Evolutionary conservation across 2,329 filamentous ascomycete genomes (phyloP).

Genomic region (Phaeosphaeriaceae sp.): DNA sequence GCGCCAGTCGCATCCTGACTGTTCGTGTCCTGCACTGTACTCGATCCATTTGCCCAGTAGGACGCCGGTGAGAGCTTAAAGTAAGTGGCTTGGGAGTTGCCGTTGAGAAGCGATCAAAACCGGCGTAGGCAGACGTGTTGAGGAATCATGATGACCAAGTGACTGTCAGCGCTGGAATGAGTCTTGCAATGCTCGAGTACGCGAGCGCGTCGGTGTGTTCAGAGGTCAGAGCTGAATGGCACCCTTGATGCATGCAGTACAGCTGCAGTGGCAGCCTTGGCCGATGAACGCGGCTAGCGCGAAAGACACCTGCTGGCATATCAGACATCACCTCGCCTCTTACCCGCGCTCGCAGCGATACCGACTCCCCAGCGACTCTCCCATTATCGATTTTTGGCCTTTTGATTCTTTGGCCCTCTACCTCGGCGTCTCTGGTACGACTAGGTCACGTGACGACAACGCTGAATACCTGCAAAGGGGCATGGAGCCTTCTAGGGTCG

Average conservation of each 20-base stretch:
- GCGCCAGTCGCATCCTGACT: background rate
- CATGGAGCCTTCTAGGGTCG: no score
- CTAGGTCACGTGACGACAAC: no score
- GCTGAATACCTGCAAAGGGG: no score
- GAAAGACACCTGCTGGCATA: background rate
- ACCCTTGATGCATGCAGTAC: background rate
- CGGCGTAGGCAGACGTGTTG: conserved; percentile 9
- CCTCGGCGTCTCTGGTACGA: no score
- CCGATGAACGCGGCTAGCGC: background rate
- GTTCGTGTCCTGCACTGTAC: background rate
- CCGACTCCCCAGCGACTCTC: no score
- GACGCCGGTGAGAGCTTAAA: background rate
- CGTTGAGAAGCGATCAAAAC: conserved; percentile 1
- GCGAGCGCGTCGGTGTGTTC: background rate
- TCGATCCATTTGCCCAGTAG: background rate
- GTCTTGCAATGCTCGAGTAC: background rate
- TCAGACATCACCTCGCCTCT: background rate
- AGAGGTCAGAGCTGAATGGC: background rate
- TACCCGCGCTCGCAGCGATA: background rate
- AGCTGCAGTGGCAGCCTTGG: background rate
- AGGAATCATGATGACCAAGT: background rate
- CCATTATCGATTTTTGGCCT: no score
- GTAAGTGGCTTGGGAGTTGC: background rate
- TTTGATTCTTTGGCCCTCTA: no score
- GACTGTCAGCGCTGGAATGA: conserved; percentile 5